phyloP scores from a whole-genome alignment of 257 asterid species.

The Gentiana straminea region DNA sequence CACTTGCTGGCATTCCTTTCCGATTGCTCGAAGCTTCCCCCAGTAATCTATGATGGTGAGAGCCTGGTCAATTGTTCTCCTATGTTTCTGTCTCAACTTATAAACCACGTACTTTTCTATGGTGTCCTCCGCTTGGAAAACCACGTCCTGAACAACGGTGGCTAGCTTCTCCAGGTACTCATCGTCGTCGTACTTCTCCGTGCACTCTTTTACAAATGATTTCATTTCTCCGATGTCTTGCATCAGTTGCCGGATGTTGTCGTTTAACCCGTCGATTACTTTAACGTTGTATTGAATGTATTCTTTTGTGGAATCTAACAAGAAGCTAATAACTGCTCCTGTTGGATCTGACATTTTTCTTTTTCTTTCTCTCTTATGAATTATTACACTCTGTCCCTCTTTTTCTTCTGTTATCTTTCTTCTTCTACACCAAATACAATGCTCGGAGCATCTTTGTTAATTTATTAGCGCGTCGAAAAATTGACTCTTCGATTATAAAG shows the following conservation, averaged over 20 bases:
- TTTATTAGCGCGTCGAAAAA: too few relatives aligned
- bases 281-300: too few relatives aligned
- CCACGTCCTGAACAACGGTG: not conserved
- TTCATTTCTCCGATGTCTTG: not conserved
- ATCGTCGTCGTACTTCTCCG: not conserved
- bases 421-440: too few relatives aligned
- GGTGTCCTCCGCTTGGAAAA: constrained; percentile 16
- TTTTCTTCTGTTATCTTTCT: too few relatives aligned
- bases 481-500: too few relatives aligned
- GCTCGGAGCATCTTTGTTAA: too few relatives aligned
- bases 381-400: too few relatives aligned
- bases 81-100: constrained; percentile 1
- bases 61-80: not conserved
- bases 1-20: not conserved
- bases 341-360: too few relatives aligned
- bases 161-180: constrained; percentile 1
- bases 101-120: constrained; percentile 15
- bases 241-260: not conserved
- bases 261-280: not conserved
- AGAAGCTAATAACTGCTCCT: not conserved
- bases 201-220: constrained; percentile 1
- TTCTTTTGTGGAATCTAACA: not conserved
- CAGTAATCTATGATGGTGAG: not conserved
- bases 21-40: not conserved
- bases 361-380: too few relatives aligned